phyloP scores from a whole-genome alignment of 495 filamentous ascomycete genomes.

The Echria macrotheca region DNA sequence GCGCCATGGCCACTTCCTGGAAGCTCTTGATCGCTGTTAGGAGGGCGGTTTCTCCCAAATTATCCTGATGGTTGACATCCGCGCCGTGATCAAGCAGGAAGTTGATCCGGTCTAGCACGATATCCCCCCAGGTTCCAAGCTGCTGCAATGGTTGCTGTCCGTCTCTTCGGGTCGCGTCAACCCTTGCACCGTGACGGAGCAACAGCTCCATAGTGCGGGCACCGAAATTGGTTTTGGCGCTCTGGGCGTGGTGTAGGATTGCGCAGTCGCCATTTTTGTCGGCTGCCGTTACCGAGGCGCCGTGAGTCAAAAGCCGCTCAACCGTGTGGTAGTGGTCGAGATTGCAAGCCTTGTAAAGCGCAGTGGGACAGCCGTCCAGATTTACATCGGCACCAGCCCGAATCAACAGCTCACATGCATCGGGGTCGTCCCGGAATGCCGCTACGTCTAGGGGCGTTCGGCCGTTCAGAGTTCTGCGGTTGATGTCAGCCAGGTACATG shows the following conservation, averaged over 20 bases:
- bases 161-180: neutral
- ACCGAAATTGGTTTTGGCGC: no score
- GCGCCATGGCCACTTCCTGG: neutral
- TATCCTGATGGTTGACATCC: neutral
- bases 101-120: neutral
- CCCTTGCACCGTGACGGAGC: no score
- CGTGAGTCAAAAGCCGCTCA: neutral
- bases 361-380: neutral
- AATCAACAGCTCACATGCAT: neutral
- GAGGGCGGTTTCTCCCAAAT: neutral
- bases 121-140: neutral
- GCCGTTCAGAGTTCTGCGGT: neutral
- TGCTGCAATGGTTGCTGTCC: neutral
- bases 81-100: neutral
- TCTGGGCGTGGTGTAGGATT: no score
- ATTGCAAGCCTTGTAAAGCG: neutral
- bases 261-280: no score
- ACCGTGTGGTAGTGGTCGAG: neutral
- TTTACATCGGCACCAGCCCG: neutral
- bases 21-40: neutral
- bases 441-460: neutral
- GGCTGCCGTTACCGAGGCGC: no score
- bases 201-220: no score
- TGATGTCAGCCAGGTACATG: neutral
- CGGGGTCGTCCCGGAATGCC: neutral